Evolutionary conservation across 768 basidiomycete species (phyloP).

Genomic region (Trametes punicea): DNA sequence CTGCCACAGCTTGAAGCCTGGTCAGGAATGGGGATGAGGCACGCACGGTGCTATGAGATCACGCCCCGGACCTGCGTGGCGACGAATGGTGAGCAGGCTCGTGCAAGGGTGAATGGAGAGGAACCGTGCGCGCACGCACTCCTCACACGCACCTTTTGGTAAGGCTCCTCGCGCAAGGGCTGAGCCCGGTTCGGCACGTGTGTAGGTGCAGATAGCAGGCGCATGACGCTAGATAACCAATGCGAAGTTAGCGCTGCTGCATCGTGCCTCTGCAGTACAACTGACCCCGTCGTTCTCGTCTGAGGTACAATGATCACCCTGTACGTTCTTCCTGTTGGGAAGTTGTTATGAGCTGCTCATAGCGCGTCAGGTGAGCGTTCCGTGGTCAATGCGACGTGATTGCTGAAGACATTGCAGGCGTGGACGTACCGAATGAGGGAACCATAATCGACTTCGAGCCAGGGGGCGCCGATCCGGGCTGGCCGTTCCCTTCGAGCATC

Average conservation of each 20-base stretch:
- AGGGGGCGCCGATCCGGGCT: slow-evolving; percentile 46
- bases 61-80: slow-evolving; percentile 20
- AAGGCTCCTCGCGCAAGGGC: slow-evolving; percentile 24
- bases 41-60: slow-evolving; percentile 11
- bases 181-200: slow-evolving; percentile 16
- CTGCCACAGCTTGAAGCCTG: not conserved
- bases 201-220: slow-evolving; percentile 38
- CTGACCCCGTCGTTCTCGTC: slow-evolving; percentile 40
- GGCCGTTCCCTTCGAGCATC: slow-evolving; percentile 60
- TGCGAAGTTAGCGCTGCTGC: slow-evolving; percentile 12
- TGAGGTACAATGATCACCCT: slow-evolving; percentile 42
- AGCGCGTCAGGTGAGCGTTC: slow-evolving; percentile 9
- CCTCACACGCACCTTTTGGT: slow-evolving; percentile 27
- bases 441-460: slow-evolving; percentile 61
- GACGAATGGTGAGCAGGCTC: slow-evolving; percentile 7
- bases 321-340: slow-evolving; percentile 43
- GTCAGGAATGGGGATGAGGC: not conserved
- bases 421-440: slow-evolving; percentile 55
- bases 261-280: slow-evolving; percentile 11
- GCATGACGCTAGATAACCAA: slow-evolving; percentile 35
- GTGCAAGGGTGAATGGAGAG: not conserved
- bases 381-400: slow-evolving; percentile 7
- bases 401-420: not conserved
- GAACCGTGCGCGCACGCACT: not conserved
- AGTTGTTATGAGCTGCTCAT: slow-evolving; percentile 34